Conservation (phyloP, 441 rosid genomes). For the Pelargonium exstipulatum region DNA sequence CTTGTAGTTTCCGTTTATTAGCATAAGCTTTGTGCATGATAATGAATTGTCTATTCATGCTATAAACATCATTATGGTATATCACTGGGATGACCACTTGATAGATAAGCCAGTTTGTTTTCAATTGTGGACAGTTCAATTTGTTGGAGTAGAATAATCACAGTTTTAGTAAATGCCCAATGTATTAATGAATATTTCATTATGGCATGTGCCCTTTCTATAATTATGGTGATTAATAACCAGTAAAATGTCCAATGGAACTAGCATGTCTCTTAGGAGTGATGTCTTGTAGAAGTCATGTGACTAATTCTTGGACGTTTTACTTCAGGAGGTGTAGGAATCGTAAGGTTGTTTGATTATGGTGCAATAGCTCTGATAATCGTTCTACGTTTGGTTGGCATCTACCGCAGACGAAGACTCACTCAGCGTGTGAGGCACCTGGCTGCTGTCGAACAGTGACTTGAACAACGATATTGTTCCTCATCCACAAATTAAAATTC, state of each 20-base stretch:
- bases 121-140: background rate
- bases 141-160: background rate
- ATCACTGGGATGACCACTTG: background rate
- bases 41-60: background rate
- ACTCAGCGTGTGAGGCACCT: conserved; percentile 55
- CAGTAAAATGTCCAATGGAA: background rate
- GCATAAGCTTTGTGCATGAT: background rate
- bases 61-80: background rate
- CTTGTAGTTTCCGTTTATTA: background rate
- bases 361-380: conserved; percentile 46
- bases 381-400: conserved; percentile 55
- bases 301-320: conserved; percentile 16
- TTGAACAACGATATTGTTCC: too few relatives aligned
- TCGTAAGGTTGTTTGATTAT: conserved; percentile 52
- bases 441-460: conserved; percentile 28
- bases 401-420: conserved; percentile 44
- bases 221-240: background rate
- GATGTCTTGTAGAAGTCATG: background rate
- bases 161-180: too few relatives aligned
- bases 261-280: background rate
- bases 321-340: conserved; percentile 45
- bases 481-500: too few relatives aligned
- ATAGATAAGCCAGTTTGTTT: background rate
- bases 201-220: background rate
- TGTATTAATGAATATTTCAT: background rate